Evolutionary conservation across 192 early-diverging fungal genomes (phyloP).

Genomic region (Linnemannia hyalina): DNA sequence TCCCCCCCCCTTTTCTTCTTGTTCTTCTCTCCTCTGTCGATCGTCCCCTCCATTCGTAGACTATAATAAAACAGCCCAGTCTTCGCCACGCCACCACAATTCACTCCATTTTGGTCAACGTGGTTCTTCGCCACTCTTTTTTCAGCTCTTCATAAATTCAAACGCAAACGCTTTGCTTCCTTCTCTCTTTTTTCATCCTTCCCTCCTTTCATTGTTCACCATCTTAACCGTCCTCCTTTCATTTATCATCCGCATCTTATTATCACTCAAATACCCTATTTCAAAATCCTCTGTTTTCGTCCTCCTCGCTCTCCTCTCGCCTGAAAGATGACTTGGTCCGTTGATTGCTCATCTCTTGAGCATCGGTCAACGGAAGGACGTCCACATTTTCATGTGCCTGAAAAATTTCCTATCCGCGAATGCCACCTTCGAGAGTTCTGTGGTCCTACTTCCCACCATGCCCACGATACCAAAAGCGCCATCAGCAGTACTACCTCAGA

Average conservation of each 20-base stretch:
- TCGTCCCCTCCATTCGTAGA: background rate
- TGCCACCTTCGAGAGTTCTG: constrained; percentile 42
- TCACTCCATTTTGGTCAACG: background rate
- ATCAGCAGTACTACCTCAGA: background rate
- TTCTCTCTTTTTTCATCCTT: background rate
- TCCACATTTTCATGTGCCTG: background rate
- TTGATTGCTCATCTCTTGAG: constrained; percentile 6
- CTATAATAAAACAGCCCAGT: background rate
- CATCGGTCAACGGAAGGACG: background rate
- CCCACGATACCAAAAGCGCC: background rate
- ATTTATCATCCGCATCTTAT: background rate
- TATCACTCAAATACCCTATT: background rate
- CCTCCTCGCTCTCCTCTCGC: background rate
- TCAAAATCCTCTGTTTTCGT: background rate
- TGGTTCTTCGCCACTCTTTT: too few relatives aligned
- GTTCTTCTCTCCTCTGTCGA: background rate
- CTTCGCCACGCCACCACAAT: background rate
- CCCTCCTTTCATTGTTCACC: background rate
- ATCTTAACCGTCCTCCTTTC: background rate
- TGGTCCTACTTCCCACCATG: background rate
- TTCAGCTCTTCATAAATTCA: background rate
- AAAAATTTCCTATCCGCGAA: constrained; percentile 7
- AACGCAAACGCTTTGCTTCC: background rate
- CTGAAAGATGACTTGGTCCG: constrained; percentile 24
- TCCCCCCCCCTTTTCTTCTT: background rate